Conservation (phyloP, 345 rosid species). For the Gossypium bickii region DNA sequence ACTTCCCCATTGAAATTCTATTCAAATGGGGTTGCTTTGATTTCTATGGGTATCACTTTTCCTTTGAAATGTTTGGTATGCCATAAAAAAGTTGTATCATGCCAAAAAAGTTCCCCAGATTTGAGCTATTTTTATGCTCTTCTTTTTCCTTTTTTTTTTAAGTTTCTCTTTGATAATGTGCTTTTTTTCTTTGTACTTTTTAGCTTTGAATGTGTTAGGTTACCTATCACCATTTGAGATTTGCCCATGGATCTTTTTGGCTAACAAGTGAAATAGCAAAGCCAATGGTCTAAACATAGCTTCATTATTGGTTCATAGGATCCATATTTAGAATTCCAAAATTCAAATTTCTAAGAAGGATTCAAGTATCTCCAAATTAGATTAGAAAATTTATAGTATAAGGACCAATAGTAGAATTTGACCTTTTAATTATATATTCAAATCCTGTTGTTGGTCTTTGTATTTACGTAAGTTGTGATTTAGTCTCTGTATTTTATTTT, state of each 20-base stretch:
- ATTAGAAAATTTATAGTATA: too few species aligned
- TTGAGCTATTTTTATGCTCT: background rate
- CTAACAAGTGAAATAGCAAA: background rate
- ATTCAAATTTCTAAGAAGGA: too few species aligned
- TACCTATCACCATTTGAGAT: background rate
- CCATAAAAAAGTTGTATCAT: too few species aligned
- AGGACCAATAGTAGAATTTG: too few species aligned
- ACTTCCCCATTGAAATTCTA: background rate
- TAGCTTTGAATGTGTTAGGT: conserved; percentile 8
- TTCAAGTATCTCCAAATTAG: too few species aligned
- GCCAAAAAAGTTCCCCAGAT: conserved; percentile 15
- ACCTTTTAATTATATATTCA: too few species aligned
- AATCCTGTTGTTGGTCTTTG: too few species aligned
- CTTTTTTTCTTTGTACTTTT: background rate
- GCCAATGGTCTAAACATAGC: background rate
- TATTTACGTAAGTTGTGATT: too few species aligned
- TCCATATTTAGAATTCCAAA: background rate
- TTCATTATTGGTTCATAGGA: background rate
- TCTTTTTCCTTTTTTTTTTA: too few species aligned
- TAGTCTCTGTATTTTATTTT: too few species aligned
- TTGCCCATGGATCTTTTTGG: background rate
- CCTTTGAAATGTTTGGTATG: background rate
- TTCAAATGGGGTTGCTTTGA: background rate
- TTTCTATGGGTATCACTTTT: background rate
- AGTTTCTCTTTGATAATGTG: background rate